Evolutionary conservation across 106 monocot genomes (phyloP), one percentile per base, ranked within the genome.

Genomic region (Chionographis japonica): DNA sequence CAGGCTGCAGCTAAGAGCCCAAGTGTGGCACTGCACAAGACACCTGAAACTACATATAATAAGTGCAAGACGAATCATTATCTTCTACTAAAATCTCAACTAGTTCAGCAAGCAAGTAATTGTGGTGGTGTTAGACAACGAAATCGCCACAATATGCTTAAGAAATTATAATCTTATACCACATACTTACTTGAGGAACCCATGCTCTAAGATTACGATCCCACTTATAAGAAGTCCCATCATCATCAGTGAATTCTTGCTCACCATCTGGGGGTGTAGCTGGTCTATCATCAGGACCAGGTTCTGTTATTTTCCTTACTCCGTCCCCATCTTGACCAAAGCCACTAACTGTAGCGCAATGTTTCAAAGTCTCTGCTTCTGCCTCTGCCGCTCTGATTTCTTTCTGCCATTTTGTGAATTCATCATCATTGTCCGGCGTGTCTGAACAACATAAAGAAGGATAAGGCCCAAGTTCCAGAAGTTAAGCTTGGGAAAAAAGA

Each of bases 211-310:
- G 80, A 56, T 60, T 54, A 72, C 79, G 87, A 75, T 93, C 87
- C 98, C 98, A 98, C 58, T 93, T 98, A 71, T 98, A 98, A 52
- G 71, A 63, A 41, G 90, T 93, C 62, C 97, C 98, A 74, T 98
- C 98, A 74, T 98, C 98, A 71, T 98, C 98, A 43, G 87, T 93
- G 65, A 98, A 98, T 71, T 98, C 92, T 67, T 88, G 77, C 76
- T 98, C 98, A 54, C 87, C 97, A 60, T 90, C 90, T 43, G 97
- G 97, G 36, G 97, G 92, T 52, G 83, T 90, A 46, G 75, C 68
- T 56, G 97, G 97, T 52, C 85, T 78, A 57, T 90, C 87, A 62
- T 92, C 89, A 41, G 18, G 27, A 54, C 55, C 70, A 12, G 4
- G 61, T 52, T 71, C 89, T 52, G 61, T 54, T 54, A 49, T 72